phyloP scores from a whole-genome alignment of 495 filamentous ascomycete genomes.

The Aspergillus nanangensis region DNA sequence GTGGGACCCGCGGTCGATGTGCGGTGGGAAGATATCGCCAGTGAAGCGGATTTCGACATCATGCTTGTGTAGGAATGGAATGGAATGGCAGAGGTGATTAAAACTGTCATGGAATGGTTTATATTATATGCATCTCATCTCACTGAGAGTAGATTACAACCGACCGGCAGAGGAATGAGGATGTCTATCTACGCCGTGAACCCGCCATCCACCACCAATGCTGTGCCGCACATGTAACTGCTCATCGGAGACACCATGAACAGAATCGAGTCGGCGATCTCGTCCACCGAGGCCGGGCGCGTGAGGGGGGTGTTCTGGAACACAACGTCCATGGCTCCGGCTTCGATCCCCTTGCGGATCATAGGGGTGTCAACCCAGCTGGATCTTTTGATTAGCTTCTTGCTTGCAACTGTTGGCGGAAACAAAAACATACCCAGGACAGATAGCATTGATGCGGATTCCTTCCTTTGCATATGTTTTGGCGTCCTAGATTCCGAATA shows the following conservation, averaged over 20 bases:
- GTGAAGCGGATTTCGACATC: slow-evolving; percentile 22
- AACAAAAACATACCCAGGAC: slow-evolving; percentile 31
- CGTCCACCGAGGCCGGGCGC: not conserved
- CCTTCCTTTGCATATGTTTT: slow-evolving; percentile 36
- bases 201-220: slow-evolving; percentile 7
- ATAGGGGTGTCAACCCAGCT: not conserved
- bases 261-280: not conserved
- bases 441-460: slow-evolving; percentile 49
- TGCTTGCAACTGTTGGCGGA: not conserved
- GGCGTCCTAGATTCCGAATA: too few relatives aligned
- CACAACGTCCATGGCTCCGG: not conserved
- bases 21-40: slow-evolving; percentile 23
- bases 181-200: slow-evolving; percentile 20
- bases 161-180: too few relatives aligned
- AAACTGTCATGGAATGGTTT: too few relatives aligned
- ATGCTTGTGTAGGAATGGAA: slow-evolving; percentile 25
- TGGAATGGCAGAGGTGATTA: too few relatives aligned
- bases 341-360: not conserved
- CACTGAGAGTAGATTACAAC: too few relatives aligned
- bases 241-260: not conserved
- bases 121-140: too few relatives aligned
- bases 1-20: slow-evolving; percentile 11
- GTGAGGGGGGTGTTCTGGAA: not conserved
- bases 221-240: not conserved
- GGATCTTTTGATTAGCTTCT: not conserved